These are phyloP conservation scores for Metschnikowia arizonensis DNA, from an alignment of 805 yeast genomes.

Conservation along the genomic window DNA sequence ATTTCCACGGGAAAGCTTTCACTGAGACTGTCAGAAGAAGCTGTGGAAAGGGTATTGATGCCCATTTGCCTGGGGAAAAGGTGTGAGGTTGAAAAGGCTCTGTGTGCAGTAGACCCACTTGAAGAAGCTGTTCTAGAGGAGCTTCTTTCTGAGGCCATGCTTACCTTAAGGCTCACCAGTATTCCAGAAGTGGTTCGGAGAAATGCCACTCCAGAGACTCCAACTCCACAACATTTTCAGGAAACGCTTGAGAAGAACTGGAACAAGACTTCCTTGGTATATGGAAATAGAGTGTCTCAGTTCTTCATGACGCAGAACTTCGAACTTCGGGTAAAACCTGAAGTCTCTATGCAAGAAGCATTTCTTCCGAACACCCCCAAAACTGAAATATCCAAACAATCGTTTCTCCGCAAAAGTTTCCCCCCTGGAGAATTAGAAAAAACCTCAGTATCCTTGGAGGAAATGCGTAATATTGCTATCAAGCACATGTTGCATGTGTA, in stretches of 20 bases:
- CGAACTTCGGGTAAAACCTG: background rate
- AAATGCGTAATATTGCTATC: constrained; percentile 27
- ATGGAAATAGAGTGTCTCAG: constrained; percentile 1
- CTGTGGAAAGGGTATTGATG: constrained; percentile 5
- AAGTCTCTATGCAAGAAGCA: background rate
- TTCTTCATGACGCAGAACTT: constrained; percentile 1
- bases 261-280: too few relatives aligned
- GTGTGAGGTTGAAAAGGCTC: constrained; percentile 5
- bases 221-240: background rate
- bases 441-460: constrained; percentile 10
- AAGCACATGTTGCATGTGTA: constrained; percentile 25
- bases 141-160: constrained; percentile 12
- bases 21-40: background rate
- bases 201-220: background rate
- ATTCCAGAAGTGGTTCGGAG: background rate
- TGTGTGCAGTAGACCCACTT: constrained; percentile 8
- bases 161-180: constrained; percentile 11
- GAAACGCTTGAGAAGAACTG: too few relatives aligned
- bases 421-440: background rate
- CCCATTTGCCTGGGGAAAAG: constrained; percentile 14
- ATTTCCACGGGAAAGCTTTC: background rate
- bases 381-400: background rate
- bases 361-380: background rate
- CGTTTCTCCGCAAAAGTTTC: constrained; percentile 4
- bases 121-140: constrained; percentile 7